Percentiles rank a stretch among this genome's conserved stretches.
Conservation (phyloP, 2,329 filamentous ascomycete genomes). For the Pestalotiopsis sp. region DNA sequence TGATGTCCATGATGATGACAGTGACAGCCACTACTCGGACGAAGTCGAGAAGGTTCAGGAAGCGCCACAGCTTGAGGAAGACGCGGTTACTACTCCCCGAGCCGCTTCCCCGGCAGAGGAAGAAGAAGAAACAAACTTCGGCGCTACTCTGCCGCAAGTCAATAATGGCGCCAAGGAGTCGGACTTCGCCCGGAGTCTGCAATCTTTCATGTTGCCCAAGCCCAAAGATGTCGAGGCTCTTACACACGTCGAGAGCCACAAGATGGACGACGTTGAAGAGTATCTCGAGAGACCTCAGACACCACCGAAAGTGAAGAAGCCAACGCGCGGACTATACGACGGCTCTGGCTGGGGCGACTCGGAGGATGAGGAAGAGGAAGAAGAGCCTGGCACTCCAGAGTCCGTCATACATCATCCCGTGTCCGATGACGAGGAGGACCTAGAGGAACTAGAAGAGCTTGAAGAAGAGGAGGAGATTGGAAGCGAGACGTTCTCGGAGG, state of each 20-base stretch:
- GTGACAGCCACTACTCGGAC: conserved; percentile 61
- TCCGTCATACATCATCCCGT: conserved; percentile 86
- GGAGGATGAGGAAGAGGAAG: conserved; percentile 52
- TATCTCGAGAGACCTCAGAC: conserved; percentile 48
- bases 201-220: conserved; percentile 50
- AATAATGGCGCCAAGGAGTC: conserved; percentile 33
- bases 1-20: conserved; percentile 47
- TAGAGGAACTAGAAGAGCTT: conserved; percentile 30
- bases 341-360: conserved; percentile 51
- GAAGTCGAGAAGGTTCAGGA: conserved; percentile 29
- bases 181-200: conserved; percentile 45
- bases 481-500: conserved; percentile 30
- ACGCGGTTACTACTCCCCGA: conserved; percentile 55
- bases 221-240: conserved; percentile 38
- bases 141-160: conserved; percentile 41
- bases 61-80: conserved; percentile 34
- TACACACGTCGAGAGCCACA: conserved; percentile 32
- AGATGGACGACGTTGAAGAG: conserved; percentile 39
- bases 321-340: conserved; percentile 52
- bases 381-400: conserved; percentile 76
- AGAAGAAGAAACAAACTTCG: conserved; percentile 31
- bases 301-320: conserved; percentile 47
- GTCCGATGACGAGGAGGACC: conserved; percentile 41
- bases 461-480: conserved; percentile 29
- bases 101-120: conserved; percentile 41